Evolutionary conservation across 2,329 filamentous ascomycete genomes (phyloP).

Genomic region (Paecilomyces sp.): DNA sequence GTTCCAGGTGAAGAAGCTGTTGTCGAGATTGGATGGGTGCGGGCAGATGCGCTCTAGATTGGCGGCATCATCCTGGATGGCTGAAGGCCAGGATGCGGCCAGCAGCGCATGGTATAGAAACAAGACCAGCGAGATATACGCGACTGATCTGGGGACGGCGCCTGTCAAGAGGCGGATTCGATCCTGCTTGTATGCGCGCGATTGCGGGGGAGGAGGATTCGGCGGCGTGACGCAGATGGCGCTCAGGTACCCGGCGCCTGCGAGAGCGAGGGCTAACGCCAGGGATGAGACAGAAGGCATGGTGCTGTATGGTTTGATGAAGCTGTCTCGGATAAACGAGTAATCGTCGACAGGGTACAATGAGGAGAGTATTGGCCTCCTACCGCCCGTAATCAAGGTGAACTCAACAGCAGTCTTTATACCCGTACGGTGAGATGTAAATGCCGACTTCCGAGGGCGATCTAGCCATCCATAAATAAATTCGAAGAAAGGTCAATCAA

Average conservation of each 20-base stretch:
- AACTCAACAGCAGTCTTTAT: no score
- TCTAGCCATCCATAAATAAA: no score
- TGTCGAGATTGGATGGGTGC: constrained; percentile 7
- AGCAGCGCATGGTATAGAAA: constrained; percentile 16
- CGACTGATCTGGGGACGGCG: constrained; percentile 3
- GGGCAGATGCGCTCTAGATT: constrained; percentile 11
- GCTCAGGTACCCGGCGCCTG: constrained; percentile 10
- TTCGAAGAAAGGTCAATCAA: no score
- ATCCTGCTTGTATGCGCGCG: constrained; percentile 8
- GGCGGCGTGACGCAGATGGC: constrained; percentile 15
- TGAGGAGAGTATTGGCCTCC: neutral
- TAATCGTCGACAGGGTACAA: neutral
- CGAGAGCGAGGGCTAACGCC: constrained; percentile 9
- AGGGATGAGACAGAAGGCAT: constrained; percentile 10
- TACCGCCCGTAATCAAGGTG: neutral
- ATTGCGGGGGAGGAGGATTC: constrained; percentile 7
- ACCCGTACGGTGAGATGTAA: no score
- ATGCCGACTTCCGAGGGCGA: no score
- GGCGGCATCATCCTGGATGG: neutral
- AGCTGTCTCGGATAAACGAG: neutral
- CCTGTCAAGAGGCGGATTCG: constrained; percentile 10
- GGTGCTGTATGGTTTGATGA: neutral
- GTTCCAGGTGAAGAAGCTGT: constrained; percentile 19
- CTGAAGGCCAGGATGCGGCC: neutral
- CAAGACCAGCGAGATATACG: constrained; percentile 3